Conservation (phyloP, 2,329 filamentous ascomycete species). For the Alternaria dauci region DNA sequence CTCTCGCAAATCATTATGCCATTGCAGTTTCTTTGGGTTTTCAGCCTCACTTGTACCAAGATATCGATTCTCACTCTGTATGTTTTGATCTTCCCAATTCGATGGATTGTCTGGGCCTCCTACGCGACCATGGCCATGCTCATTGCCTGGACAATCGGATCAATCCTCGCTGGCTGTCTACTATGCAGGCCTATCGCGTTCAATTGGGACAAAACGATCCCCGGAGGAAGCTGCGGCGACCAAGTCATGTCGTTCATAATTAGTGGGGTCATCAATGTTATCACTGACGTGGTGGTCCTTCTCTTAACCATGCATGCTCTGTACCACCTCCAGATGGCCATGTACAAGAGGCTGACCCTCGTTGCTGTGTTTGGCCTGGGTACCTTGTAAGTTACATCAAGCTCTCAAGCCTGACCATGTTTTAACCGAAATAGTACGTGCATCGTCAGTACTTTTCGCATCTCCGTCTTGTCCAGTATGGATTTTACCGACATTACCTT, state of each 20-base stretch:
- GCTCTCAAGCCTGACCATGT: background rate
- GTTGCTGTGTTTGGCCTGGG: slow-evolving; percentile 1
- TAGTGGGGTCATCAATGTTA: background rate
- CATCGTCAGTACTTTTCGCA: slow-evolving; percentile 1
- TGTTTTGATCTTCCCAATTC: background rate
- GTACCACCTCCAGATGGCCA: slow-evolving; percentile 4
- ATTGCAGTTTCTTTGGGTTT: slow-evolving; percentile 5
- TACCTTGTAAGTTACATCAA: background rate
- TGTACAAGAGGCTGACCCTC: slow-evolving; percentile 1
- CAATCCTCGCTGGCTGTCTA: slow-evolving; percentile 1
- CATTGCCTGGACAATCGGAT: slow-evolving; percentile 1
- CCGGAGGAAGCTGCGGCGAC: slow-evolving; percentile 21
- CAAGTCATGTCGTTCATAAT: slow-evolving; percentile 2
- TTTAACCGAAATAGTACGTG: background rate
- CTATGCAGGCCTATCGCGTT: slow-evolving; percentile 15
- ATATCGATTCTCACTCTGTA: background rate
- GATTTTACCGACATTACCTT: slow-evolving; percentile 2
- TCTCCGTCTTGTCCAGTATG: slow-evolving; percentile 1
- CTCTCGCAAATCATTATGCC: slow-evolving; percentile 1
- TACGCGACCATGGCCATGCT: background rate
- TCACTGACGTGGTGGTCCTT: slow-evolving; percentile 5
- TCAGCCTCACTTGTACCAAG: slow-evolving; percentile 3
- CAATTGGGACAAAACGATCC: slow-evolving; percentile 36
- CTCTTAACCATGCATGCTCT: slow-evolving; percentile 1
- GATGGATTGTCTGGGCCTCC: slow-evolving; percentile 1